These are phyloP conservation scores for Sporisorium sorghi DNA, from an alignment of 1,284 basidiomycete species.

Conservation along the genomic window DNA sequence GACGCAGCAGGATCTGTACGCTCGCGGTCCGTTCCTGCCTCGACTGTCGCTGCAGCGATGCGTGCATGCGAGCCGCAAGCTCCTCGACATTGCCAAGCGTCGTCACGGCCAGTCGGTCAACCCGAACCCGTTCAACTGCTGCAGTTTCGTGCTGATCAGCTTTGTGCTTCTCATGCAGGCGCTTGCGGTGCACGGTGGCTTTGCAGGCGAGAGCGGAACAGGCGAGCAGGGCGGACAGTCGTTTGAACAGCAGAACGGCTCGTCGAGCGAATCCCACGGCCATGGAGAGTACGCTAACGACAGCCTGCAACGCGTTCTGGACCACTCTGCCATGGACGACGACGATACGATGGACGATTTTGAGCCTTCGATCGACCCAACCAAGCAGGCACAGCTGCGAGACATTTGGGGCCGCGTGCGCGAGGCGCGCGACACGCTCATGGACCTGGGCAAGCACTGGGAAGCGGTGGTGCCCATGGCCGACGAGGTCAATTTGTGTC, in stretches of 20 bases:
- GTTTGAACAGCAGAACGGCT: constrained; percentile 5
- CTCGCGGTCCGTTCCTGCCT: constrained; percentile 60
- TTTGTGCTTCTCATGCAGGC: constrained; percentile 65
- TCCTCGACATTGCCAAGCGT: constrained; percentile 59
- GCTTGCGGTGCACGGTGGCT: constrained; percentile 52
- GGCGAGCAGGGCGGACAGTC: constrained; percentile 18
- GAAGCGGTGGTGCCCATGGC: constrained; percentile 60
- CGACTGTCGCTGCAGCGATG: constrained; percentile 57
- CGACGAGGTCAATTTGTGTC: constrained; percentile 61
- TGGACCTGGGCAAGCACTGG: constrained; percentile 58
- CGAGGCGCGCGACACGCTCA: constrained; percentile 56
- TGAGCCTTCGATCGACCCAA: constrained; percentile 34
- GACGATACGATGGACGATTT: constrained; percentile 28
- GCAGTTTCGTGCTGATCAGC: constrained; percentile 63
- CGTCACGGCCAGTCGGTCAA: constrained; percentile 46
- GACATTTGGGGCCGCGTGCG: constrained; percentile 60
- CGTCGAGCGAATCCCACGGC: constrained; percentile 14
- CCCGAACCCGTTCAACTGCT: constrained; percentile 65
- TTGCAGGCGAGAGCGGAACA: constrained; percentile 25
- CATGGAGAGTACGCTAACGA: constrained; percentile 42
- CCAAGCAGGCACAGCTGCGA: constrained; percentile 48
- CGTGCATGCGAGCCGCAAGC: constrained; percentile 59
- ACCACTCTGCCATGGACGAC: constrained; percentile 31
- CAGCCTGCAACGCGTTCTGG: constrained; percentile 37
- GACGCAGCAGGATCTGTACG: constrained; percentile 56